phyloP scores from a whole-genome alignment of 2,329 filamentous ascomycete species.

The Curvularia verruculosa region DNA sequence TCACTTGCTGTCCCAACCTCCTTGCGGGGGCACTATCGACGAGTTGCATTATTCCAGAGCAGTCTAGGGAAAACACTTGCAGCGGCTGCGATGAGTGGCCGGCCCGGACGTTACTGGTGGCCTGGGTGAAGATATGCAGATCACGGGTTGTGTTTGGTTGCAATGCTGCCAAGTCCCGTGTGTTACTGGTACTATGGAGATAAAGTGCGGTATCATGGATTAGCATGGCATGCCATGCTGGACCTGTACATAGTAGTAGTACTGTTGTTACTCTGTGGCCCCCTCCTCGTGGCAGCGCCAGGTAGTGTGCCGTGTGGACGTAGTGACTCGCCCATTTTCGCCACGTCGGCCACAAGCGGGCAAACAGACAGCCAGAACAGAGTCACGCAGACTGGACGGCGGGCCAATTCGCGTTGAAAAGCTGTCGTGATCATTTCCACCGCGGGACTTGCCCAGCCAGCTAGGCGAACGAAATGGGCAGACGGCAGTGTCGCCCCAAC shows the following conservation, averaged over 20 bases:
- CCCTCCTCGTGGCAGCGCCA: constrained; percentile 22
- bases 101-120: constrained; percentile 47
- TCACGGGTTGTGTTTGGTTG: constrained; percentile 28
- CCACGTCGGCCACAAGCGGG: constrained; percentile 17
- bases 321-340: constrained; percentile 16
- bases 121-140: constrained; percentile 42
- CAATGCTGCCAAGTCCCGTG: constrained; percentile 37
- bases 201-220: constrained; percentile 14
- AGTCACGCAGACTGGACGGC: constrained; percentile 27
- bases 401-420: constrained; percentile 30
- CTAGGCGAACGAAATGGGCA: constrained; percentile 30
- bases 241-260: no score
- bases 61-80: constrained; percentile 43
- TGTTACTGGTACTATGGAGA: neutral
- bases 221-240: neutral
- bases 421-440: constrained; percentile 45
- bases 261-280: constrained; percentile 14
- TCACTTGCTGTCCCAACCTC: constrained; percentile 32
- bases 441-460: constrained; percentile 32
- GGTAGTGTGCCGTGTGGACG: constrained; percentile 6
- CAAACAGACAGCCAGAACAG: constrained; percentile 4
- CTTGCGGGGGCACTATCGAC: constrained; percentile 34
- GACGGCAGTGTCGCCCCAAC: constrained; percentile 34
- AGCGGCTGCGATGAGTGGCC: constrained; percentile 50
- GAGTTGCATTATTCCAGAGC: constrained; percentile 32